Base-by-base conservation (phyloP, 1,284 basidiomycete species). In the Pseudozyma hubeiensis region DNA sequence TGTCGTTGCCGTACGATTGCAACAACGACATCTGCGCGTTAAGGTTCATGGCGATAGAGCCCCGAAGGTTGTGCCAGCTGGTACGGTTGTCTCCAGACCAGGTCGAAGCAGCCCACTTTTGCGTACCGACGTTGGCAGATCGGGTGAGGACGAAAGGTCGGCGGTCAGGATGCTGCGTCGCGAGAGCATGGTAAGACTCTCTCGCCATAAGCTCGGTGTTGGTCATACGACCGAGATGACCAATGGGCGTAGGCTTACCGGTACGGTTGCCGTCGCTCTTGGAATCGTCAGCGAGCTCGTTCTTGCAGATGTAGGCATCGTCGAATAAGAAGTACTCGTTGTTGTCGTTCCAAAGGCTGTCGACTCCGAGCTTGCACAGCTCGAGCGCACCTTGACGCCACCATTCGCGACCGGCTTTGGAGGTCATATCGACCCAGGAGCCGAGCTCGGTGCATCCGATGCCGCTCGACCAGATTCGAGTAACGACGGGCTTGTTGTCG, bases 321-420 rank as follows among this genome's bases (percentile, higher is more conserved):
- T 86, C 85, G 51, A 85, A 85, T 8, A 86, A 80, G 37, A 82
- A 82, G 59, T 81, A 86, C 68, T 86, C 86, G 81, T 86, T 85
- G 82, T 86, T 86, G 72, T 86, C 86, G 72, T 86, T 85, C 85
- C 85, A 86, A 75, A 85, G 84, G 37, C 83, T 84, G 63, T 86
- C 86, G 14, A 84, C 80, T 7, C 86, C 86, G 7, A 83, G 68
- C 41, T 83, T 81, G 43, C 86, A 83, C 10, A 87, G 70, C 11
- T 70, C 71, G 44, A 79, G 65, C 8, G 86, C 85, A 19, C 86
- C 86, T 16, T 82, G 77, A 7, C 79, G 77, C 86, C 86, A 86
- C 86, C 86, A 87, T n/a, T 81, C 61, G 9, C 85, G 59, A 0
- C 85, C 85, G 0, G 70, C 84, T 45, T 80, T 60, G 53, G 77